A percentile compares a stretch with the other conserved stretches of the same genome.
These are phyloP conservation scores for Gossypioides kirkii DNA, from an alignment of 345 rosid species.

Conservation along the genomic window DNA sequence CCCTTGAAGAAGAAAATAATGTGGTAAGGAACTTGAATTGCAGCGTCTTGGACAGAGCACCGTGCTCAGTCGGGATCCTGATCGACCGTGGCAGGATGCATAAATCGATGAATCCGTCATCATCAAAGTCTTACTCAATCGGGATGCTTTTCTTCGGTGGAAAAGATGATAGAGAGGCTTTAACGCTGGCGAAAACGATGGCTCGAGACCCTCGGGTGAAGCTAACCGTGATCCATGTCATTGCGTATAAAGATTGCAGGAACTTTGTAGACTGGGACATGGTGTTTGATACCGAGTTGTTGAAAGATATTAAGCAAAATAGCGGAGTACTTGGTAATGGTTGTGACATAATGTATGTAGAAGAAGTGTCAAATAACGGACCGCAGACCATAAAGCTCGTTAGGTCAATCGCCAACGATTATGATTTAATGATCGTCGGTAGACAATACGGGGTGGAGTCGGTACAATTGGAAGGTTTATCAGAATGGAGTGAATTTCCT, in stretches of 20 bases:
- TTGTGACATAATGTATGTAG: slow-evolving; percentile 15
- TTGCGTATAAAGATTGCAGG: neutral
- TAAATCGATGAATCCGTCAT: neutral
- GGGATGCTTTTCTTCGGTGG: slow-evolving; percentile 32
- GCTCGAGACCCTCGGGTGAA: too few species aligned
- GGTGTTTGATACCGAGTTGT: slow-evolving; percentile 22
- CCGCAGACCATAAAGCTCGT: slow-evolving; percentile 28
- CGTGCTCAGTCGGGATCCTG: slow-evolving; percentile 37
- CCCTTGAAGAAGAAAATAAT: slow-evolving; percentile 19
- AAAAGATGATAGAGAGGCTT: too few species aligned
- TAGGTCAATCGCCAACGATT: slow-evolving; percentile 24
- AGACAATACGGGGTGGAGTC: too few species aligned
- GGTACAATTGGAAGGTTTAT: too few species aligned
- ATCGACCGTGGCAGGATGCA: slow-evolving; percentile 12
- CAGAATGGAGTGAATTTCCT: too few species aligned
- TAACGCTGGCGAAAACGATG: too few species aligned
- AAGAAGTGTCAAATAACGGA: slow-evolving; percentile 33
- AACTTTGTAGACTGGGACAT: slow-evolving; percentile 26
- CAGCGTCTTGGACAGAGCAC: slow-evolving; percentile 30
- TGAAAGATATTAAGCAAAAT: too few species aligned
- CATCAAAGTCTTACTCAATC: slow-evolving; percentile 19
- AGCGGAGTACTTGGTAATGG: neutral
- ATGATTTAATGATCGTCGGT: slow-evolving; percentile 43
- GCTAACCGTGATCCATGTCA: neutral
- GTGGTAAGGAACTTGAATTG: slow-evolving; percentile 23